Conservation (phyloP, 305 asterid species). For the Fraxinus angustifolia region DNA sequence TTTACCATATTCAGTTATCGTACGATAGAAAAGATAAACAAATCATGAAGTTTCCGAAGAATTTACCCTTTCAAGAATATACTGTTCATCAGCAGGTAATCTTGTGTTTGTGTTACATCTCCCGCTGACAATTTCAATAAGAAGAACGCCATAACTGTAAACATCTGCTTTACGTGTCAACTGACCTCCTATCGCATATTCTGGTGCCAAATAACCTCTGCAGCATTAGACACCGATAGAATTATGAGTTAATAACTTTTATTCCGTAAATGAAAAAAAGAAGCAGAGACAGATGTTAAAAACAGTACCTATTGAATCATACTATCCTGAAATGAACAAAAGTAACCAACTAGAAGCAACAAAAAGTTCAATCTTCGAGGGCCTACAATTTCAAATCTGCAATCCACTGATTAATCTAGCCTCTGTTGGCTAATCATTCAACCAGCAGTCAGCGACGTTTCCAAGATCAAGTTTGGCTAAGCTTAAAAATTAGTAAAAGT, state of each 20-base stretch:
- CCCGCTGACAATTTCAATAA: conserved; percentile 87
- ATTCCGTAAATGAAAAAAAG: background rate
- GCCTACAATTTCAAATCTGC: background rate
- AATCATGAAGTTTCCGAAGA: conserved; percentile 1
- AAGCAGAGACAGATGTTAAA: background rate
- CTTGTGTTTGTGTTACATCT: conserved; percentile 77
- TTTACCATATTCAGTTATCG: background rate
- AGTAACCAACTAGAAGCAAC: background rate
- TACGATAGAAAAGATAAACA: background rate
- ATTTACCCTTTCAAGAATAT: conserved; percentile 83
- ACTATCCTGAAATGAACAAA: background rate
- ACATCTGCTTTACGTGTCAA: conserved; percentile 80
- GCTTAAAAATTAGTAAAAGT: background rate
- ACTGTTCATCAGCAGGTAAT: conserved; percentile 76
- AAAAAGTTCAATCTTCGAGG: background rate
- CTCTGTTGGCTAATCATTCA: background rate
- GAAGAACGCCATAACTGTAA: conserved; percentile 91
- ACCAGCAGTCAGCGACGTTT: background rate
- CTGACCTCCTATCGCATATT: conserved; percentile 92
- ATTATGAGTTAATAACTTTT: background rate
- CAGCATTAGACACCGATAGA: conserved; percentile 10
- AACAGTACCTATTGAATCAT: background rate
- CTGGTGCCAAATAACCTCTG: conserved; percentile 99
- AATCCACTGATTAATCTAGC: background rate
- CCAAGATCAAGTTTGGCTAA: background rate